Evolutionary conservation across 2,329 filamentous ascomycete genomes (phyloP).

Genomic region (Arthrobotrys iridis): DNA sequence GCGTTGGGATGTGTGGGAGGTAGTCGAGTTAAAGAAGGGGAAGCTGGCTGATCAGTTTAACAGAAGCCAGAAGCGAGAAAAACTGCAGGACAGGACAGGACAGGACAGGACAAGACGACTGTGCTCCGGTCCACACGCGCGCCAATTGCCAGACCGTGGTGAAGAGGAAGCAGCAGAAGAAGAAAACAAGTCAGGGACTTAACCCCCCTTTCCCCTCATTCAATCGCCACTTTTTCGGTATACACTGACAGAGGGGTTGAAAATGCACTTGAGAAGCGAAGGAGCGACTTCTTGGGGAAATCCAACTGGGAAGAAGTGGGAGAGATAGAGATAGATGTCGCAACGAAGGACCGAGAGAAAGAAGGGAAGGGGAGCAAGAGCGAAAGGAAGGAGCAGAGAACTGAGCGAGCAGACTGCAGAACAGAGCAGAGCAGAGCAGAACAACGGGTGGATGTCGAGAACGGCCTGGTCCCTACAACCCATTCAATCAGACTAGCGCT

Average conservation of each 20-base stretch:
- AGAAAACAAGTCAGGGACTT: constrained; percentile 20
- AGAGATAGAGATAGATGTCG: constrained; percentile 41
- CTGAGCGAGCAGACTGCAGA: not conserved
- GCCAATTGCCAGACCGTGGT: constrained; percentile 36
- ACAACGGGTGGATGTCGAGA: constrained; percentile 44
- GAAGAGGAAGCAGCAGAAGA: constrained; percentile 10
- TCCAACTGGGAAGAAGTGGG: constrained; percentile 5
- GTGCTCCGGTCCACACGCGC: constrained; percentile 37
- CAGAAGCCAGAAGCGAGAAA: constrained; percentile 52
- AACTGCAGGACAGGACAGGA: constrained; percentile 12
- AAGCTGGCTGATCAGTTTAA: constrained; percentile 51
- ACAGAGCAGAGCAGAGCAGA: not conserved
- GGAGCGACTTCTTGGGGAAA: constrained; percentile 7
- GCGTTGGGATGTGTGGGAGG: constrained; percentile 53
- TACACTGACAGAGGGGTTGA: not conserved
- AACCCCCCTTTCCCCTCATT: constrained; percentile 32
- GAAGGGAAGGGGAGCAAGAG: constrained; percentile 12
- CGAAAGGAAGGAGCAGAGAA: constrained; percentile 7
- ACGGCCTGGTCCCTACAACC: constrained; percentile 47
- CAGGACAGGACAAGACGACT: not conserved
- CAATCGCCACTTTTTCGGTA: constrained; percentile 21
- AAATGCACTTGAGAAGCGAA: constrained; percentile 8
- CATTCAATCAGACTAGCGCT: constrained; percentile 51
- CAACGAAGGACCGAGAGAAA: constrained; percentile 27
- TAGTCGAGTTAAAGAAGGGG: constrained; percentile 50